Evolutionary conservation across 352 stramenopile genomes (phyloP).

Genomic region (Aphanomyces euteiches): DNA sequence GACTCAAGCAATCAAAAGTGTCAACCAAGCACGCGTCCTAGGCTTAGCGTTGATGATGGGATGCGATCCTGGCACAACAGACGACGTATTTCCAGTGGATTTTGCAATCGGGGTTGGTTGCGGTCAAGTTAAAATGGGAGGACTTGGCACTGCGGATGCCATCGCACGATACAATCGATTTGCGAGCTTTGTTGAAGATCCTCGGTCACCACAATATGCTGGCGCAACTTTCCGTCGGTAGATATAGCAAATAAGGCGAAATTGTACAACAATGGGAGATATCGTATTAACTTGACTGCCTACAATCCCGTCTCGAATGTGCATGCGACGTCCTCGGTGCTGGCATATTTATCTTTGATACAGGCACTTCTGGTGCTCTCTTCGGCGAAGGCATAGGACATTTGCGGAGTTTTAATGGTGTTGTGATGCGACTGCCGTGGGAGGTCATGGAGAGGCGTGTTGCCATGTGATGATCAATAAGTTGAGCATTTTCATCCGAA

Average conservation of each 20-base stretch:
- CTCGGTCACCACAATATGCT: slow-evolving; percentile 48
- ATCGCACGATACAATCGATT: slow-evolving; percentile 61
- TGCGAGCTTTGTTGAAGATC: slow-evolving; percentile 40
- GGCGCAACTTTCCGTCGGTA: slow-evolving; percentile 36
- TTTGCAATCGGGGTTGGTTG: slow-evolving; percentile 52
- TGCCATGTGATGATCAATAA: slow-evolving; percentile 18
- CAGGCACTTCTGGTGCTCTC: background rate
- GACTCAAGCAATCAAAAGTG: slow-evolving; percentile 41
- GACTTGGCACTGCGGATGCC: slow-evolving; percentile 41
- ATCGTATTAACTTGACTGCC: background rate
- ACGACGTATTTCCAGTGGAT: slow-evolving; percentile 41
- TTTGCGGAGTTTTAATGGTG: background rate
- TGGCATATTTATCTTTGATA: background rate
- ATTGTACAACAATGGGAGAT: background rate
- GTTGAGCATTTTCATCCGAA: slow-evolving; percentile 2
- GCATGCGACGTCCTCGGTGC: slow-evolving; percentile 9
- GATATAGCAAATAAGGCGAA: slow-evolving; percentile 1
- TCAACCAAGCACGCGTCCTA: slow-evolving; percentile 48
- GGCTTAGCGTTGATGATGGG: slow-evolving; percentile 55
- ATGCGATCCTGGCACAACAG: slow-evolving; percentile 34
- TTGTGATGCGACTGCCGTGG: slow-evolving; percentile 13
- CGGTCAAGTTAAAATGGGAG: slow-evolving; percentile 71
- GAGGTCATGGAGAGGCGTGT: slow-evolving; percentile 17
- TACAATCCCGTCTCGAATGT: slow-evolving; percentile 9
- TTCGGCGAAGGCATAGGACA: background rate